Evolutionary conservation across 208 protist species (phyloP).

Genomic region (Phytomonas sp.): DNA sequence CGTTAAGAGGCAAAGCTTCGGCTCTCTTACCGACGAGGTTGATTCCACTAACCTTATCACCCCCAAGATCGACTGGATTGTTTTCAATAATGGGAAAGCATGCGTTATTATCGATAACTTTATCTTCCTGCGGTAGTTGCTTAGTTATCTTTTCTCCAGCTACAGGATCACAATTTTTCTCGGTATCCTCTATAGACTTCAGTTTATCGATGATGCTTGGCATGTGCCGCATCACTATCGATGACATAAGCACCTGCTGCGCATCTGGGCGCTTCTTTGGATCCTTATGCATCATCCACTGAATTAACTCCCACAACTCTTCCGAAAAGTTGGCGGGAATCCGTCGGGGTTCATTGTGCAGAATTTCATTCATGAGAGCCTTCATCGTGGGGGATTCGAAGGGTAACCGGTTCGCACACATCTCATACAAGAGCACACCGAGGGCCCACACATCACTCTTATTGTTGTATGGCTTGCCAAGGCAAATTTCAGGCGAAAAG

Average conservation of each 20-base stretch:
- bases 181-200: conserved; percentile 5
- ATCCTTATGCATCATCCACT: conserved; percentile 76
- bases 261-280: conserved; percentile 73
- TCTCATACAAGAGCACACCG: conserved; percentile 85
- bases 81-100: background rate
- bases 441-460: conserved; percentile 92
- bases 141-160: background rate
- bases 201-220: conserved; percentile 64
- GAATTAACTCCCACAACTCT: conserved; percentile 64
- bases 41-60: background rate
- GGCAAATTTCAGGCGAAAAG: conserved; percentile 91
- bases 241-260: conserved; percentile 53
- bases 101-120: background rate
- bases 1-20: background rate
- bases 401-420: conserved; percentile 64
- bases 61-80: background rate
- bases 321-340: conserved; percentile 64
- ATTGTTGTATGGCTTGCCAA: conserved; percentile 90
- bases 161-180: conserved; percentile 7
- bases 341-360: conserved; percentile 55
- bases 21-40: background rate
- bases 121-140: background rate
- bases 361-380: conserved; percentile 80
- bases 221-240: conserved; percentile 56
- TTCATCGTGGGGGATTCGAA: conserved; percentile 85